Percentiles rank a stretch among this genome's conserved stretches.
phyloP scores from a whole-genome alignment of 805 yeast genomes.

The Ogataea nonfermentans region DNA sequence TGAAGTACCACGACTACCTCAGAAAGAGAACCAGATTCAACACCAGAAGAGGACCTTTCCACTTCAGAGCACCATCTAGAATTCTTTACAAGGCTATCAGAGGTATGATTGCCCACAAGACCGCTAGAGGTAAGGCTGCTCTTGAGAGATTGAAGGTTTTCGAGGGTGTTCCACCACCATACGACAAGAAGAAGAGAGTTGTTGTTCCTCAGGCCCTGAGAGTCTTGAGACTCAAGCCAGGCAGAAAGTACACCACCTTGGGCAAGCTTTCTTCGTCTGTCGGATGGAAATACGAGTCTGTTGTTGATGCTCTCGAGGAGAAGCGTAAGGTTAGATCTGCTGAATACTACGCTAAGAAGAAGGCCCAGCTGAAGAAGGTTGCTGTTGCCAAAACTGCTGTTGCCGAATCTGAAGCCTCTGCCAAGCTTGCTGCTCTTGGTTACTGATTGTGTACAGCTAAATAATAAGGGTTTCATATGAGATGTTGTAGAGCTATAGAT shows the following conservation, averaged over 20 bases:
- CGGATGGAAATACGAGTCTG: slow-evolving; percentile 99
- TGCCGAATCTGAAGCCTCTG: slow-evolving; percentile 87
- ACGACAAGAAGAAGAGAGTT: slow-evolving; percentile 99
- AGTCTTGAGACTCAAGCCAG: slow-evolving; percentile 98
- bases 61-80: slow-evolving; percentile 99
- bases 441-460: slow-evolving; percentile 58
- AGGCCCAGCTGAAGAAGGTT: slow-evolving; percentile 91
- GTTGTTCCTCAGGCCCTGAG: slow-evolving; percentile 99
- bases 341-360: slow-evolving; percentile 99
- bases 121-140: slow-evolving; percentile 99
- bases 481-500: slow-evolving; percentile 1
- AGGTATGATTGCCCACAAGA: slow-evolving; percentile 99
- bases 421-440: slow-evolving; percentile 95
- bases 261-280: slow-evolving; percentile 95
- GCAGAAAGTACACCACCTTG: slow-evolving; percentile 99
- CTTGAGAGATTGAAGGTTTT: slow-evolving; percentile 98
- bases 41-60: slow-evolving; percentile 99
- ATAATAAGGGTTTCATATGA: slow-evolving; percentile 22
- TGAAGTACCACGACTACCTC: slow-evolving; percentile 99
- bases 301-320: slow-evolving; percentile 96
- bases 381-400: slow-evolving; percentile 81
- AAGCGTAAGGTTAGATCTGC: slow-evolving; percentile 99
- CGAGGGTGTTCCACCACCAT: slow-evolving; percentile 99
- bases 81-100: slow-evolving; percentile 99
- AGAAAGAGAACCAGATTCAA: slow-evolving; percentile 99